Evolutionary conservation across 2,329 filamentous ascomycete genomes (phyloP), one percentile per base, ranked within the genome.

Genomic region (Phyllosticta citribraziliensis): DNA sequence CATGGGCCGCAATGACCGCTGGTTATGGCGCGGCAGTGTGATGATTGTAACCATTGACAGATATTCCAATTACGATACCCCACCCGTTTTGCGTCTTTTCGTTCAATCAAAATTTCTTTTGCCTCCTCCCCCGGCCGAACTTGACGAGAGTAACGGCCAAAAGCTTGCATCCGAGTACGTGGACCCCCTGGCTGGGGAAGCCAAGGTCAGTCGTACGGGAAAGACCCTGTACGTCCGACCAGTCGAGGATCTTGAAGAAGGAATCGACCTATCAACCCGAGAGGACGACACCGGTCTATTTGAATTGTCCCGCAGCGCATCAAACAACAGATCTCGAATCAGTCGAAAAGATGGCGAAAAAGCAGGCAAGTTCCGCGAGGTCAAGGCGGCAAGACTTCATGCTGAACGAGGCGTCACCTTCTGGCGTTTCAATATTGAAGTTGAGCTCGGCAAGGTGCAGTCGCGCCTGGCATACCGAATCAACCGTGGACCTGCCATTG

Each of bases 371-470:
- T 91, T 89, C 71, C 90, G 88, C 68, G 92, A 97, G 68, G 84
- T 97, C 5, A 82, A 85, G 63, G 94, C 89, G 1, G 85, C 89
- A 67, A 85, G 91, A 22, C 81, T 99, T 12, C 92, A 97, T 69
- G 81, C 85, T 1, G 94, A 96, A 71, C 83, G 88, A 63, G 93
- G 93, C 52, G 86, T 88, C 64, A 99, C 94, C 0, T 99, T 99
- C 75, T 99, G 94, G 94, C 84, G 91, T 52, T 99, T 97, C 80
- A 96, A 91, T 70, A 82, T 99, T 56, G 93, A 97, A 73, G 83
- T 99, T 57, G 93, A 99, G 74, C 83, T 99, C 17, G 82, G 83
- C 3, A 80, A 85, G 20, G 82, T 80, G 62, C 89, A 97, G 74
- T 85, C 92, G 68, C 87, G 93, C 50, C 88, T 99, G 65, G 93